These are phyloP conservation scores for Candida dubliniensis DNA, from an alignment of 1,139 yeast genomes.

Conservation along the genomic window DNA sequence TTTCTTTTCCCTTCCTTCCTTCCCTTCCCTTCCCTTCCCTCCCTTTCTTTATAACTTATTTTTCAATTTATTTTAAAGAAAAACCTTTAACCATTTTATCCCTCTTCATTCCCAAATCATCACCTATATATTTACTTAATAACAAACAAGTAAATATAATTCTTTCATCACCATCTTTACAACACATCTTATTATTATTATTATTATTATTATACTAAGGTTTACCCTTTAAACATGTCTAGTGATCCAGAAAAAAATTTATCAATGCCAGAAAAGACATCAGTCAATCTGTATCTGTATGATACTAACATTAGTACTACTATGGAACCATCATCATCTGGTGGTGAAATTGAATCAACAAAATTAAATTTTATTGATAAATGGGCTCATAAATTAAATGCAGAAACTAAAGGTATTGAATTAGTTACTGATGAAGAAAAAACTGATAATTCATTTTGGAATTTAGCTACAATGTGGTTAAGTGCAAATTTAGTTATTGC, in stretches of 20 bases:
- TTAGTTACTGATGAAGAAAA: slow-evolving; percentile 67
- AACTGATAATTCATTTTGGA: slow-evolving; percentile 58
- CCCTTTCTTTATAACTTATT: too few relatives aligned
- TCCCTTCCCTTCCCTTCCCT: too few relatives aligned
- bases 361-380: slow-evolving; percentile 21
- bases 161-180: slow-evolving; percentile 11
- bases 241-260: slow-evolving; percentile 6
- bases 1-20: not conserved
- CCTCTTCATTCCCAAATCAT: slow-evolving; percentile 5
- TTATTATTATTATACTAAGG: too few relatives aligned
- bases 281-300: slow-evolving; percentile 9
- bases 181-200: too few relatives aligned
- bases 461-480: slow-evolving; percentile 89
- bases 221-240: slow-evolving; percentile 2
- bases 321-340: slow-evolving; percentile 4
- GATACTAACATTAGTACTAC: too few relatives aligned
- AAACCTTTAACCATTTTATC: not conserved
- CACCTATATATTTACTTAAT: slow-evolving; percentile 13
- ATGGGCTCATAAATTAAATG: slow-evolving; percentile 40
- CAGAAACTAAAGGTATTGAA: slow-evolving; percentile 72
- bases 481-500: slow-evolving; percentile 90
- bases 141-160: slow-evolving; percentile 11
- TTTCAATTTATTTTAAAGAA: too few relatives aligned
- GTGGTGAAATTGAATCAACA: slow-evolving; percentile 11
- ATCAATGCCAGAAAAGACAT: slow-evolving; percentile 8